These are phyloP conservation scores for Globisporangium recalcitrans DNA, from an alignment of 352 stramenopile genomes.

Conservation along the genomic window DNA sequence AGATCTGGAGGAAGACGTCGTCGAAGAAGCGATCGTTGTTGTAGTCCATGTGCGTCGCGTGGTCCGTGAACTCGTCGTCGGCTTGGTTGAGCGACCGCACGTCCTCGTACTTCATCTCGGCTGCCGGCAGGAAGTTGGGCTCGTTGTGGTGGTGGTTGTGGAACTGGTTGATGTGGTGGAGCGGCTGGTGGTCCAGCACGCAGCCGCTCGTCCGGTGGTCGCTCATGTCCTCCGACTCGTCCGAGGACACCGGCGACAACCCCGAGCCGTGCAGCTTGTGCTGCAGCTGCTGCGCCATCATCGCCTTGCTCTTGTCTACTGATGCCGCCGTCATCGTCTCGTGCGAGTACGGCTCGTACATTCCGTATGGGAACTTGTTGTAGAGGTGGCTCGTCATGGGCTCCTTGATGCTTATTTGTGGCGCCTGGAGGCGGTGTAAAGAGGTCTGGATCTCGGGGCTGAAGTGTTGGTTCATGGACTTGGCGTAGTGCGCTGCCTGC, in stretches of 20 bases:
- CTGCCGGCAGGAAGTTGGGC: constrained; percentile 28
- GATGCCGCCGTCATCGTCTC: too few species aligned
- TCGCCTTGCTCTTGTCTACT: constrained; percentile 1
- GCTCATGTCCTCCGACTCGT: constrained; percentile 22
- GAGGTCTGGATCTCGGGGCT: constrained; percentile 16
- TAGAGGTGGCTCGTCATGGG: constrained; percentile 8
- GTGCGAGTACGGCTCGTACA: constrained; percentile 31
- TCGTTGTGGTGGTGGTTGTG: background rate
- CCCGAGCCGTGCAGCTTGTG: background rate
- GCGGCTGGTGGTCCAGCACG: constrained; percentile 17
- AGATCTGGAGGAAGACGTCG: constrained; percentile 77
- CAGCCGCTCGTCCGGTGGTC: constrained; percentile 22
- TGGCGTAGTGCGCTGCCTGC: constrained; percentile 8
- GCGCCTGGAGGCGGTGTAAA: constrained; percentile 17
- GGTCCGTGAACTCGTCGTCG: constrained; percentile 42
- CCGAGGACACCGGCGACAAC: constrained; percentile 8
- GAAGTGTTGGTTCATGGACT: constrained; percentile 10
- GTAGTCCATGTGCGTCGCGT: constrained; percentile 56
- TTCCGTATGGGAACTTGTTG: constrained; percentile 27
- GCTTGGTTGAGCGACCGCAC: constrained; percentile 40
- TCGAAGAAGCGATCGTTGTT: constrained; percentile 68
- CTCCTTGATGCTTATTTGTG: constrained; percentile 13
- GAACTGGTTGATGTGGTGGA: constrained; percentile 9
- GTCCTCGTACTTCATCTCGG: constrained; percentile 50
- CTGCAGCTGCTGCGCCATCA: constrained; percentile 1